Evolutionary conservation across 1,284 basidiomycete species (phyloP), one percentile per base, ranked within the genome.

Genomic region (Bondarzewia mesenterica): DNA sequence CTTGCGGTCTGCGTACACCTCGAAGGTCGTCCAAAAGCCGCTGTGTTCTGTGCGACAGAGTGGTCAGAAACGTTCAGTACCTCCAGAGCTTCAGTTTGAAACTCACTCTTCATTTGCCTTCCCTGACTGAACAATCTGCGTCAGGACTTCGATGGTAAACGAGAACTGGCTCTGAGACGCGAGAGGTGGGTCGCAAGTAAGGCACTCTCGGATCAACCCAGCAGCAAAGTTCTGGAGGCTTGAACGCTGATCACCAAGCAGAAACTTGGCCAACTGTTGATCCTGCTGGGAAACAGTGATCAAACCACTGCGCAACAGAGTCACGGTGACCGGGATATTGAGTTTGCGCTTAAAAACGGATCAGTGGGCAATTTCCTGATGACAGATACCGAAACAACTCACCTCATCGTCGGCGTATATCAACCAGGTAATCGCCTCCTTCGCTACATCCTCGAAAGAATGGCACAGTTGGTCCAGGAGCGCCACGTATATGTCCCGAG

Each of bases 391-490:
- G 44, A 29, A 36, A 5, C 44, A 15, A 70, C 79, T 52, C 53
- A 91, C 90, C 70, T 95, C 90, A 65, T 99, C 96, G 63, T 99
- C 94, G 14, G 95, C 91, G 62, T 94, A 97, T 44, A 98, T 72
- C 46, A 99, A 73, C 96, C 96, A 99, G 12, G 89, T 92, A 50
- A 94, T 89, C 7, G 95, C 96, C 69, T 99, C 96, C 67, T 93
- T 93, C 18, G 89, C 91, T 40, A 97, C 94, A 59, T 96, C 93
- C 58, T 89, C 82, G 54, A 92, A 95, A 23, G 85, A 72, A 54
- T 85, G 82, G 67, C 96, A 99, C 20, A 99, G 74, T 53, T 90
- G 85, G 55, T 95, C 89, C 20, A 99, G 73, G 43, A 99, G 71
- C 32, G 85, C 80, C 27, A 93, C 91, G 64, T 93, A 98, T 21